These are phyloP conservation scores for Cordyceps tenuipes DNA, from an alignment of 2,329 filamentous ascomycete species.

Conservation along the genomic window DNA sequence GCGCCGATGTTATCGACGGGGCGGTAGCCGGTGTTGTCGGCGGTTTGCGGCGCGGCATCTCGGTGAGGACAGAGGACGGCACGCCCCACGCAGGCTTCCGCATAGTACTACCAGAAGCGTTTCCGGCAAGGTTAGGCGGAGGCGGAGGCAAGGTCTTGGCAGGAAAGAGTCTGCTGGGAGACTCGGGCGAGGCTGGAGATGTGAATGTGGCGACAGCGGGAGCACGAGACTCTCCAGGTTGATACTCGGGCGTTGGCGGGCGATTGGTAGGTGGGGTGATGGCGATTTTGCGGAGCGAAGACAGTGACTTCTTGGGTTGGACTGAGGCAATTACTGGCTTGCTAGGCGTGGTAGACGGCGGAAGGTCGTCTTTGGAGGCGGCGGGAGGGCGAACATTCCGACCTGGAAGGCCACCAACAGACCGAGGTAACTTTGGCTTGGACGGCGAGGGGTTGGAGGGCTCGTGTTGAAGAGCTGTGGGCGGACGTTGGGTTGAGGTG, in stretches of 20 bases:
- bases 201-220: slow-evolving; percentile 28
- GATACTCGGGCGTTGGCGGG: slow-evolving; percentile 43
- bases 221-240: slow-evolving; percentile 32
- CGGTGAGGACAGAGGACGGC: background rate
- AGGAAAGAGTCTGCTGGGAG: slow-evolving; percentile 17
- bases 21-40: background rate
- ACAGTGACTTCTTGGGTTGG: background rate
- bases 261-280: slow-evolving; percentile 20
- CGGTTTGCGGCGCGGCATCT: slow-evolving; percentile 8
- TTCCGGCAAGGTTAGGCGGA: background rate
- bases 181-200: slow-evolving; percentile 37
- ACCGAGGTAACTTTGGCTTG: slow-evolving; percentile 13
- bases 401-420: slow-evolving; percentile 20
- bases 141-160: slow-evolving; percentile 15
- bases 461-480: slow-evolving; percentile 16
- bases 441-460: slow-evolving; percentile 2
- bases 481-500: slow-evolving; percentile 11
- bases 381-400: slow-evolving; percentile 20
- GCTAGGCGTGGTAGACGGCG: background rate
- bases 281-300: background rate
- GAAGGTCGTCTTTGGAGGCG: background rate
- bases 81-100: background rate
- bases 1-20: too few relatives aligned
- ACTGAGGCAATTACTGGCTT: slow-evolving; percentile 6
- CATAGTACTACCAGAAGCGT: background rate